These are phyloP conservation scores for Mucor irregularis DNA, from an alignment of 371 early-diverging fungal genomes.

Conservation along the genomic window DNA sequence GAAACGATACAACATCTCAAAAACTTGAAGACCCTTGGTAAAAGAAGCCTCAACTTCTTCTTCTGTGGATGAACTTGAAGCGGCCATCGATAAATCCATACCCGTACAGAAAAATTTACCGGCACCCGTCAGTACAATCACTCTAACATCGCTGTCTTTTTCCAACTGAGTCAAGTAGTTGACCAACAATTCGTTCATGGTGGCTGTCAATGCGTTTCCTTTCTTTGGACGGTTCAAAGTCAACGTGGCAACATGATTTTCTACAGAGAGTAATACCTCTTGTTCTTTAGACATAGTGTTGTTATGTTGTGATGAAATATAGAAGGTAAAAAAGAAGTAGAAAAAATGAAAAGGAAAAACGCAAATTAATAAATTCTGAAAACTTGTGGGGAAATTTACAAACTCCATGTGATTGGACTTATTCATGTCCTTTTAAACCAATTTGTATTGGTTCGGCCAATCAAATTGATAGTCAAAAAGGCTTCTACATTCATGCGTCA, in stretches of 20 bases:
- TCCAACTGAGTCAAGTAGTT: conserved; percentile 43
- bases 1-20: conserved; percentile 46
- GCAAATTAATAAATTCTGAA: too few relatives aligned
- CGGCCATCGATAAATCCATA: conserved; percentile 59
- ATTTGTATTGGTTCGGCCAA: too few relatives aligned
- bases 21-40: conserved; percentile 32
- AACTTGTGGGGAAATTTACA: too few relatives aligned
- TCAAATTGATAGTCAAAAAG: too few relatives aligned
- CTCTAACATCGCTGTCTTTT: conserved; percentile 52
- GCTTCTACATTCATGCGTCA: too few relatives aligned
- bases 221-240: conserved; percentile 58
- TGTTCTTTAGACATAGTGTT: too few relatives aligned
- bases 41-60: conserved; percentile 36
- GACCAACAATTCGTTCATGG: conserved; percentile 53
- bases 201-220: conserved; percentile 63
- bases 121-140: conserved; percentile 64
- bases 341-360: too few relatives aligned
- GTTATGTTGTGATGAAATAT: too few relatives aligned
- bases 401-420: too few relatives aligned
- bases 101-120: conserved; percentile 80
- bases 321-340: too few relatives aligned
- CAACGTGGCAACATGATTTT: conserved; percentile 55
- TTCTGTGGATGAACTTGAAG: conserved; percentile 21
- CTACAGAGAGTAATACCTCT: conserved; percentile 16
- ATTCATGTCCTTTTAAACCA: too few relatives aligned